Conservation (phyloP, 2,329 filamentous ascomycete genomes). For the Aspergillus novoparasiticus region DNA sequence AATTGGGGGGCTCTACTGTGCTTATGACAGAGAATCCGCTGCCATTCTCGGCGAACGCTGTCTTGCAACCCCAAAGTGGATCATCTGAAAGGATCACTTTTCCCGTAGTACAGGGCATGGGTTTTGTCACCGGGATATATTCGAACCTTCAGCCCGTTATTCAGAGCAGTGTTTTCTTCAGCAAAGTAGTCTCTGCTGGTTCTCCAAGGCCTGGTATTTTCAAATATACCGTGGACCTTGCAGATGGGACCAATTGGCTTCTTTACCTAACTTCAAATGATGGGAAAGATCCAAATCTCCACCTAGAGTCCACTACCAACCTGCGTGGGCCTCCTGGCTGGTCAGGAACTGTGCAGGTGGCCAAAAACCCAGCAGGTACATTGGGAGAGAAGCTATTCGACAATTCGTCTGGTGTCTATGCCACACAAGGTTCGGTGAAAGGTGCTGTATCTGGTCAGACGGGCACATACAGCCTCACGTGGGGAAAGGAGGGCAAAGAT, state of each 20-base stretch:
- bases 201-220: constrained; percentile 64
- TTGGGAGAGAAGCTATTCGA: constrained; percentile 72
- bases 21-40: constrained; percentile 56
- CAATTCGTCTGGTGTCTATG: constrained; percentile 72
- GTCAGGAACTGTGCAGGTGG: constrained; percentile 77
- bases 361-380: constrained; percentile 67
- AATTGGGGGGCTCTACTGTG: constrained; percentile 65
- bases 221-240: constrained; percentile 75
- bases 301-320: constrained; percentile 65
- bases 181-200: constrained; percentile 59
- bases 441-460: constrained; percentile 59
- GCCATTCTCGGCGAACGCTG: constrained; percentile 66
- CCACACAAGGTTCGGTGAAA: constrained; percentile 64
- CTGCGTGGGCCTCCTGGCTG: constrained; percentile 70
- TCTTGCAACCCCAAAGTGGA: constrained; percentile 60
- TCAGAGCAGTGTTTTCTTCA: constrained; percentile 74
- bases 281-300: constrained; percentile 66
- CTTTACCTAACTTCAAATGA: constrained; percentile 70
- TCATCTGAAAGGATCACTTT: constrained; percentile 68
- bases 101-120: constrained; percentile 86
- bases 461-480: constrained; percentile 75
- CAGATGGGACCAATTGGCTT: constrained; percentile 75
- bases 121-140: constrained; percentile 79
- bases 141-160: constrained; percentile 70
- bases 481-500: constrained; percentile 68